Conservation (phyloP, 2,329 filamentous ascomycete genomes). For the Pseudofabraea citricarpa region DNA sequence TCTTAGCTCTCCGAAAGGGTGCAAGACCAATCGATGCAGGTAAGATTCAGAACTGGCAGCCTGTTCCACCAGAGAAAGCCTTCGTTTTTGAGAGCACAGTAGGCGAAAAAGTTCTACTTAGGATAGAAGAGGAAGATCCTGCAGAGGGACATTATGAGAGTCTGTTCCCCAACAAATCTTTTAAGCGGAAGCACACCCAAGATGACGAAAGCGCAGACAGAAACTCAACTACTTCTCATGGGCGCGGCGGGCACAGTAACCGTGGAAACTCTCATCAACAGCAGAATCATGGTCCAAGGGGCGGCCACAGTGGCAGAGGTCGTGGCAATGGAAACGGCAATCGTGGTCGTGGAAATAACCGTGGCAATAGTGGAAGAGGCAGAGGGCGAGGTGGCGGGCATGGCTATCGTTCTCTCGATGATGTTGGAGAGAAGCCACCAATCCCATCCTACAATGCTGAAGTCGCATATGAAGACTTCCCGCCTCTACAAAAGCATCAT, state of each 20-base stretch:
- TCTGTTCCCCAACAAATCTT: constrained; percentile 53
- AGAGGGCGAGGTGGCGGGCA: constrained; percentile 42
- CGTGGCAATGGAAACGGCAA: constrained; percentile 24
- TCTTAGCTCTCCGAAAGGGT: constrained; percentile 74
- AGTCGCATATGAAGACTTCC: constrained; percentile 30
- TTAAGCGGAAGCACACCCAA: constrained; percentile 58
- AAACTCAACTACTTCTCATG: constrained; percentile 26
- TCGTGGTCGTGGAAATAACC: constrained; percentile 19
- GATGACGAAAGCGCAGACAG: constrained; percentile 41
- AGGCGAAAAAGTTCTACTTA: constrained; percentile 78
- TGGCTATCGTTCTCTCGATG: constrained; percentile 64
- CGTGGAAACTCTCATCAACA: constrained; percentile 39
- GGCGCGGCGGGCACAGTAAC: constrained; percentile 25
- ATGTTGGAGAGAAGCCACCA: constrained; percentile 45
- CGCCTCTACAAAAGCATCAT: constrained; percentile 27
- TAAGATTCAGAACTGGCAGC: constrained; percentile 80
- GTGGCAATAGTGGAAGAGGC: constrained; percentile 36
- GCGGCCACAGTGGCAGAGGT: constrained; percentile 17
- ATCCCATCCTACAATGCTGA: constrained; percentile 27
- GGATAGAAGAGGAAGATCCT: constrained; percentile 68
- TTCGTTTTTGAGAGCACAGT: constrained; percentile 79
- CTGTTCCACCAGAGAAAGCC: constrained; percentile 63
- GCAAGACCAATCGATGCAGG: constrained; percentile 74
- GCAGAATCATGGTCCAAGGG: constrained; percentile 30
- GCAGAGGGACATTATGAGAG: constrained; percentile 60